Conservation (phyloP, 257 asterid genomes). For the Cordia subcordata region DNA sequence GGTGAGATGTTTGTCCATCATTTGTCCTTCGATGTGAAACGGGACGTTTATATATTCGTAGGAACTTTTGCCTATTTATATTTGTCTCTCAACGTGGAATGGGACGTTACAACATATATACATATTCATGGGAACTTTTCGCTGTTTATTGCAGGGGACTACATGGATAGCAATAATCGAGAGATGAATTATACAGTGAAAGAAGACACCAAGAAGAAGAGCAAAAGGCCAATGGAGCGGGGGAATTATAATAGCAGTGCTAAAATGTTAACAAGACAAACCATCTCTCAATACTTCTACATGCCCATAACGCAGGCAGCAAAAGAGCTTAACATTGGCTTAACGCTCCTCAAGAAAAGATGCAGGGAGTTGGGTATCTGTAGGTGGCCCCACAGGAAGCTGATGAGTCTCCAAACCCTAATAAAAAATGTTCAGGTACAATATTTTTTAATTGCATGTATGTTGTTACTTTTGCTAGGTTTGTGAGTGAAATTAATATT, state of each 20-base stretch:
- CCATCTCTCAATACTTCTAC: slow-evolving; percentile 55
- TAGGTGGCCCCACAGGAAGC: slow-evolving; percentile 90
- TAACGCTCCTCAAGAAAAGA: slow-evolving; percentile 80
- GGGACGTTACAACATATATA: too few species aligned
- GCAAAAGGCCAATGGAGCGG: slow-evolving; percentile 12
- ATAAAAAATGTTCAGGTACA: slow-evolving; percentile 73
- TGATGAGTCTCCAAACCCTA: slow-evolving; percentile 84
- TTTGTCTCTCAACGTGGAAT: too few species aligned
- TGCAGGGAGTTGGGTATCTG: slow-evolving; percentile 77
- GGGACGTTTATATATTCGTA: slow-evolving; percentile 21
- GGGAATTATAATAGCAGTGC: slow-evolving; percentile 4
- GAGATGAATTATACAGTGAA: slow-evolving; percentile 3
- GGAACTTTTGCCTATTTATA: too few species aligned
- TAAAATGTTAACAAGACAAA: slow-evolving; percentile 36
- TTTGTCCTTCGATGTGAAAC: too few species aligned
- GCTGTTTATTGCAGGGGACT: slow-evolving; percentile 17
- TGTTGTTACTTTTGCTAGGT: not conserved
- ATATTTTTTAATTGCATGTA: too few species aligned
- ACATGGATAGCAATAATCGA: slow-evolving; percentile 4
- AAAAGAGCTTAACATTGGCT: slow-evolving; percentile 62
- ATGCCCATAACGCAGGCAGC: slow-evolving; percentile 89
- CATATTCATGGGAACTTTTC: not conserved
- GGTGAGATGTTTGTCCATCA: too few species aligned
- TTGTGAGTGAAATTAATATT: too few species aligned
- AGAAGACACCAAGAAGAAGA: slow-evolving; percentile 6